phyloP scores from a whole-genome alignment of 371 early-diverging fungal genomes.

The Mucor sp. region DNA sequence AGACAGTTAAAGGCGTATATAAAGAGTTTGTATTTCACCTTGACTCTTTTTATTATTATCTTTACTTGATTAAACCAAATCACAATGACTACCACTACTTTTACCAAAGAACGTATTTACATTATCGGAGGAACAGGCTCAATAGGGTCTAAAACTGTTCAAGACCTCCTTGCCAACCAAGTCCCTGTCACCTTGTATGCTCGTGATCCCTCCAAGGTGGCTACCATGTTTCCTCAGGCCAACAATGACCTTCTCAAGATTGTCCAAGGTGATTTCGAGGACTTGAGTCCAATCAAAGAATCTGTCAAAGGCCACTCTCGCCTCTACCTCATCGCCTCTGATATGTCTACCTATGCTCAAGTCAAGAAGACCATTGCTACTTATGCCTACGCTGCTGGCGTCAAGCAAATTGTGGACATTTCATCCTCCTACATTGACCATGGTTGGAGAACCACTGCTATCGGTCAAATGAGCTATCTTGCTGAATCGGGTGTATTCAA shows the following conservation, averaged over 20 bases:
- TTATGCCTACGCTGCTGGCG: conserved; percentile 29
- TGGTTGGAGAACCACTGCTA: conserved; percentile 20
- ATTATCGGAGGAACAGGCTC: conserved; percentile 39
- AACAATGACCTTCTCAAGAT: background rate
- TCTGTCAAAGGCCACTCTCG: conserved; percentile 29
- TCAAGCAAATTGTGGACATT: conserved; percentile 38
- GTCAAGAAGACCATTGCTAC: conserved; percentile 19
- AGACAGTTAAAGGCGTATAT: background rate
- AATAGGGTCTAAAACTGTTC: conserved; percentile 17
- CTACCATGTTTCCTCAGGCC: conserved; percentile 3
- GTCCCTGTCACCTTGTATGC: conserved; percentile 24
- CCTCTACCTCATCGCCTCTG: conserved; percentile 25
- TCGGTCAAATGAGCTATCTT: conserved; percentile 17
- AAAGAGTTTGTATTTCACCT: background rate
- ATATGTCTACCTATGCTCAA: conserved; percentile 1
- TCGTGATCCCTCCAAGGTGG: conserved; percentile 23
- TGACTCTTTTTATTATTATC: background rate
- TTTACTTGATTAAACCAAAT: background rate
- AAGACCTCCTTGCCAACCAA: conserved; percentile 13
- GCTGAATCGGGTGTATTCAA: conserved; percentile 28
- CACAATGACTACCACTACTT: background rate
- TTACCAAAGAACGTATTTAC: conserved; percentile 18
- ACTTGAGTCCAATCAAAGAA: conserved; percentile 21
- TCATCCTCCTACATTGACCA: conserved; percentile 18
- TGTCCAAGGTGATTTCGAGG: conserved; percentile 32